A percentile compares a stretch with the other conserved stretches of the same genome.
Conservation (phyloP, 352 stramenopile species). For the Elongisporangium senticosum region DNA sequence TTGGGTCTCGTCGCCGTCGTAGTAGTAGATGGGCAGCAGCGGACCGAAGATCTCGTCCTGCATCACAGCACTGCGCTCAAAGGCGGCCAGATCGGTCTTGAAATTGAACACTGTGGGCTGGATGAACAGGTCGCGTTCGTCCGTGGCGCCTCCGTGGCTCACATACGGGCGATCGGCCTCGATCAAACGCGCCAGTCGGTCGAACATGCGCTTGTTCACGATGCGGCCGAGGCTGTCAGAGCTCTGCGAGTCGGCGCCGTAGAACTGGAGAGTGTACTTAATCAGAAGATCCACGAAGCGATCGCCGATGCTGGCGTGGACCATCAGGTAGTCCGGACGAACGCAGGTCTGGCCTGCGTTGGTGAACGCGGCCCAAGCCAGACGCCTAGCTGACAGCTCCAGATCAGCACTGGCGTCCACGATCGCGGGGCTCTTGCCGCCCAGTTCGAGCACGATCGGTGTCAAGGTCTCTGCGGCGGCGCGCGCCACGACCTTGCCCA, state of each 20-base stretch:
- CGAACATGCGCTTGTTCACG: slow-evolving; percentile 65
- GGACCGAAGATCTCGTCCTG: slow-evolving; percentile 95
- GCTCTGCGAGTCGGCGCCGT: slow-evolving; percentile 35
- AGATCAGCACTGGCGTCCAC: slow-evolving; percentile 61
- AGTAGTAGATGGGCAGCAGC: slow-evolving; percentile 90
- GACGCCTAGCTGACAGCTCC: slow-evolving; percentile 59
- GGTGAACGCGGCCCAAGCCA: slow-evolving; percentile 81
- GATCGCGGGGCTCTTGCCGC: slow-evolving; percentile 90
- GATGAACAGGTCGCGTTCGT: slow-evolving; percentile 77
- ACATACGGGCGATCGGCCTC: slow-evolving; percentile 33
- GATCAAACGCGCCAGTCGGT: slow-evolving; percentile 17
- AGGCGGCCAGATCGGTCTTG: slow-evolving; percentile 43
- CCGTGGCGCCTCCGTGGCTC: slow-evolving; percentile 43
- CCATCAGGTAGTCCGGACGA: slow-evolving; percentile 90
- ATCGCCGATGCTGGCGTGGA: slow-evolving; percentile 78
- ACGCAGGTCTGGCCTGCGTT: slow-evolving; percentile 95
- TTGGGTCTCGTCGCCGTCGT: slow-evolving; percentile 24
- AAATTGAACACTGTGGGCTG: slow-evolving; percentile 86
- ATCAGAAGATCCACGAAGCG: slow-evolving; percentile 39
- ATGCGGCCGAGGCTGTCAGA: slow-evolving; percentile 58
- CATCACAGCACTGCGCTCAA: slow-evolving; percentile 59
- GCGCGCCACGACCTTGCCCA: slow-evolving; percentile 89
- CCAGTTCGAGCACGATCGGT: slow-evolving; percentile 93
- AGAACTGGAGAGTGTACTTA: slow-evolving; percentile 35
- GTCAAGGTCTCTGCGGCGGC: slow-evolving; percentile 93